Evolutionary conservation across 331 rosid species (phyloP).

Genomic region (Quercus lobata): DNA sequence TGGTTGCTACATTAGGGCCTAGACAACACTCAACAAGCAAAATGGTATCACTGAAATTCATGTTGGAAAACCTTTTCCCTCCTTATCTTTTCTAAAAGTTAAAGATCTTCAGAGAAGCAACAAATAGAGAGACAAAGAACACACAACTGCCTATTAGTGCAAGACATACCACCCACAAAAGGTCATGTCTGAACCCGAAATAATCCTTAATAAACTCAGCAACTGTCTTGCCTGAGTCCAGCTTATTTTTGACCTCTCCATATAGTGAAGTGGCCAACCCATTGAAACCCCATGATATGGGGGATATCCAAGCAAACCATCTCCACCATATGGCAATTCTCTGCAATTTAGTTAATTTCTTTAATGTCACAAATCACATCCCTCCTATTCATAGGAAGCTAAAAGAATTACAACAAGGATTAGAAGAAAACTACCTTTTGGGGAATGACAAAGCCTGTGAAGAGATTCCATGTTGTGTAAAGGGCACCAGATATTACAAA

Average conservation of each 20-base stretch:
- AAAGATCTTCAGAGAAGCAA: conserved; percentile 6
- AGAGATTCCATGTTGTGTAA: conserved; percentile 21
- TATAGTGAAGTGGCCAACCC: conserved; percentile 33
- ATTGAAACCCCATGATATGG: conserved; percentile 32
- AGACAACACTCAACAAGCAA: background rate
- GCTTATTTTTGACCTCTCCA: conserved; percentile 26
- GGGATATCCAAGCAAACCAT: conserved; percentile 35
- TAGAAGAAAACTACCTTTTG: conserved; percentile 2
- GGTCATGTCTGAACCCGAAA: conserved; percentile 26
- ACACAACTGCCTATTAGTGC: conserved; percentile 8
- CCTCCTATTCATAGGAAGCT: background rate
- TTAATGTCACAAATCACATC: background rate
- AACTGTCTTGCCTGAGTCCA: conserved; percentile 38
- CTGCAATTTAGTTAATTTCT: conserved; percentile 13
- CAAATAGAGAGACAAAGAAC: conserved; percentile 15
- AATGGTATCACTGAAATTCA: background rate
- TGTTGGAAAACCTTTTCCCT: background rate
- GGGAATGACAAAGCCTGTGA: conserved; percentile 35
- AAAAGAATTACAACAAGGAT: background rate
- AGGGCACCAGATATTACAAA: conserved; percentile 12
- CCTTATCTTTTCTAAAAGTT: conserved; percentile 34
- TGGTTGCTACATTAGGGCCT: background rate
- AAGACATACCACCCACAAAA: conserved; percentile 26
- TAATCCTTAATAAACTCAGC: conserved; percentile 21
- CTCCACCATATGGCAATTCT: conserved; percentile 30